These are phyloP conservation scores for Clohesyomyces aquaticus DNA, from an alignment of 495 filamentous ascomycete species.

Conservation along the genomic window DNA sequence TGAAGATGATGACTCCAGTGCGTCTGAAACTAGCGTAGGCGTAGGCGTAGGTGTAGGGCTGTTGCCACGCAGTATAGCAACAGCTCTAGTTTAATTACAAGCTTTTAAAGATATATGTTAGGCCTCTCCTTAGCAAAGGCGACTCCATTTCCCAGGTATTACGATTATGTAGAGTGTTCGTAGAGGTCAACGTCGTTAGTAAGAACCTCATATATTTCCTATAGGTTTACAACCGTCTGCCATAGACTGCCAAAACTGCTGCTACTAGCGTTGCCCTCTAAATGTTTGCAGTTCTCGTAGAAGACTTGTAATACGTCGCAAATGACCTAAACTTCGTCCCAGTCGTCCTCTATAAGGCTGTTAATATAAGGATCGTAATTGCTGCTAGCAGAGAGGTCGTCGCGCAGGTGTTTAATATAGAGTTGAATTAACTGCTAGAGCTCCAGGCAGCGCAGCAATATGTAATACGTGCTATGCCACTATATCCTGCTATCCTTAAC, in stretches of 20 bases:
- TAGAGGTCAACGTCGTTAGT: not conserved
- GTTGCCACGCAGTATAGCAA: constrained; percentile 1
- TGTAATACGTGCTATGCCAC: not conserved
- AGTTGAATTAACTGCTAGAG: not conserved
- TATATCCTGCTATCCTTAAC: not conserved
- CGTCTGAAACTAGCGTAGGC: not conserved
- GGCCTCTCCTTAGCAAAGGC: not conserved
- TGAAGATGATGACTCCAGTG: not conserved
- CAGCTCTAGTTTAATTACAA: not conserved
- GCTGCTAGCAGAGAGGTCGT: not conserved
- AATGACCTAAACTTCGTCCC: not conserved
- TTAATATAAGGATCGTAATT: not conserved
- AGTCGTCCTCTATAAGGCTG: not conserved
- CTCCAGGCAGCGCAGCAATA: not conserved
- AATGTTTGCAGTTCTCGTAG: not conserved
- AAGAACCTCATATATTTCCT: not conserved
- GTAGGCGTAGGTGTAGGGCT: not conserved
- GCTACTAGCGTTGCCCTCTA: not conserved
- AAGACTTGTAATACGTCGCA: not conserved
- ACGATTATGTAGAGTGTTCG: not conserved
- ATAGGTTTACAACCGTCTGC: not conserved
- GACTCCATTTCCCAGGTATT: not conserved
- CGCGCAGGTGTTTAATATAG: not conserved
- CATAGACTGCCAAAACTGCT: not conserved
- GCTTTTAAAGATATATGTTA: constrained; percentile 1